Base-by-base conservation (phyloP, 83 land plant genomes). In the Larix sibirica region DNA sequence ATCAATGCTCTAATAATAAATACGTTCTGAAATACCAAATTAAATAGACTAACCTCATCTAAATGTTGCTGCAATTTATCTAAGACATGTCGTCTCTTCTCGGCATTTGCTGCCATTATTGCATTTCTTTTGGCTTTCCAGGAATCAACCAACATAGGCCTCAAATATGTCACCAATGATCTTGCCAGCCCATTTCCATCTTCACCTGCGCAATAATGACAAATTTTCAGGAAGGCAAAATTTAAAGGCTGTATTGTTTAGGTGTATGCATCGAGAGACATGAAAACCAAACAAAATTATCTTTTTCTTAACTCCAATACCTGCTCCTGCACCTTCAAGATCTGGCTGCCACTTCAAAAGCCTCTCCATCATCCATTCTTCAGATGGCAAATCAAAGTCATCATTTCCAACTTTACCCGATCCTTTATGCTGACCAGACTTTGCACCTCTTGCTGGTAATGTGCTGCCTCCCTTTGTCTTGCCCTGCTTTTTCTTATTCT, bases 311-410 rank as follows among this genome's bases (percentile, higher is more conserved):
- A 80, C 81, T 90, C 88, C 92, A 67, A 81, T 80, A 77, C 86
- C 95, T 86, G 84, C 69, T 88, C 95, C 96, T 77, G 81, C 83
- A 70, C 86, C 93, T 86, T 89, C 95, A 74, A 94, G 82, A 78
- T 94, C 96, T 71, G 96, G 91, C 24, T 87, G 82, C 80, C 89
- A 80, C 4, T n/a, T 10, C 64, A 80, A 38, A 36, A 92, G 83
- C 80, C 86, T 90, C 82, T 92, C 76, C 28, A 84, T 58, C 12
- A 94, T 64, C 93, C 91, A 92, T 50, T 92, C 90, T 82, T 94
- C 95, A 64, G 96, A 86, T 20, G 88, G 89, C 33, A 86, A 8
- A 83, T 70, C 87, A 47, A 77, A 26, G 70, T 60, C 71, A 12
- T 83, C 89, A 65, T 82, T 90, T 66, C 86, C 84, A n/a, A 9